phyloP scores from a whole-genome alignment of 257 asterid genomes.

The Euphrasia confusa region DNA sequence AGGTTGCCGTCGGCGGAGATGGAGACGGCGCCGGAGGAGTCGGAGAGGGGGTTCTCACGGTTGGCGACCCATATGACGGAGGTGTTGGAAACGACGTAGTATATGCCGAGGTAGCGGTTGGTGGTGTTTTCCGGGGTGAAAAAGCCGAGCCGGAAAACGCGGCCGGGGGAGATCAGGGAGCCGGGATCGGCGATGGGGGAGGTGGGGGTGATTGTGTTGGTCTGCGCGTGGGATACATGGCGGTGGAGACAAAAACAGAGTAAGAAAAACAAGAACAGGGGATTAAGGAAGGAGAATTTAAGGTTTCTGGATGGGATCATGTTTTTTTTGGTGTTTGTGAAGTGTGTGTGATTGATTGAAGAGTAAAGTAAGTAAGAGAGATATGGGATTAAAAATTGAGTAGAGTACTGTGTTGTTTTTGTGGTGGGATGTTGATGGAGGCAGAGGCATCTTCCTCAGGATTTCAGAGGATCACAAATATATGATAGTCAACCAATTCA shows the following conservation, averaged over 20 bases:
- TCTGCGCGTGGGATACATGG: constrained; percentile 23
- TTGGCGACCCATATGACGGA: constrained; percentile 37
- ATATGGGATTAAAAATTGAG: not conserved
- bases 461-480: too few relatives aligned
- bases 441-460: too few relatives aligned
- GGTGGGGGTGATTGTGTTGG: constrained; percentile 29
- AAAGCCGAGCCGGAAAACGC: constrained; percentile 34
- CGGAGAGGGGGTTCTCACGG: constrained; percentile 17
- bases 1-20: not conserved
- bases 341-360: not conserved
- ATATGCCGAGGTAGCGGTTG: constrained; percentile 37
- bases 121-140: constrained; percentile 35
- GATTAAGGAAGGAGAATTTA: not conserved
- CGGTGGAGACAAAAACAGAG: not conserved
- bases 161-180: constrained; percentile 19
- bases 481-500: too few relatives aligned
- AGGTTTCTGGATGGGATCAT: not conserved
- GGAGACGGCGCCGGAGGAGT: not conserved
- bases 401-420: not conserved
- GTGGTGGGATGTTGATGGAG: not conserved
- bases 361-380: not conserved
- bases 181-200: constrained; percentile 26
- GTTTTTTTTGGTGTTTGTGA: not conserved
- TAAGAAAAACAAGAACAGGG: not conserved
- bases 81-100: constrained; percentile 32